Base-by-base conservation (phyloP, 352 stramenopile species). In the Pythium inflatum region DNA sequence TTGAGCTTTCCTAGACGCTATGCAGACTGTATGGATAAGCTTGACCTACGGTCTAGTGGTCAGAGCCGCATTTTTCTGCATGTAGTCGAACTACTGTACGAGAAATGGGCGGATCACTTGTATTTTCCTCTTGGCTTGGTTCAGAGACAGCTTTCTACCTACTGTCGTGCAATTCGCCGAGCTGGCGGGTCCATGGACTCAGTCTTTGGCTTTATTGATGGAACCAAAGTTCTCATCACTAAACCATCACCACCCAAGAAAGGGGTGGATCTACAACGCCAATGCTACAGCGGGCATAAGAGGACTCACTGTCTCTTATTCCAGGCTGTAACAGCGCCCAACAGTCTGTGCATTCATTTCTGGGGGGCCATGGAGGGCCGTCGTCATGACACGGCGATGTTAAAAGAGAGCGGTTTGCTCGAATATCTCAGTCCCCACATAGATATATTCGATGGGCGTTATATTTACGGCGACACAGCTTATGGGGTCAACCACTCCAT, bases 261-360 rank as follows among this genome's bases (percentile, higher is more conserved):
- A 20, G 61, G 27, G 9, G 16, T 59, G 12, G 40, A 63, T 31
- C 40, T 70, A 16, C 51, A 68, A 22, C 34, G 40, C 3, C 9
- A 36, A 2, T 9, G 53, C 24, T 62, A 70, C 53, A 65, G 8
- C 11, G 68, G 68, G 0, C 68, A 74, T 46, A 74, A 74, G 50
- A 51, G 68, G 3, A 46, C 53, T 20, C 68, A 70, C 41, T 74
- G 68, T 48, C 56, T 74, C 25, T 70, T 51, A 40, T 70, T 53
- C 36, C 61, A 70, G 31, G 53, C 54, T 6, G 46, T 70, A 11
- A 74, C 68, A 18, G 68, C 61, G 2, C 61, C 68, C 22, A 60
- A 74, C 27, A 45, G 68, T 16, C 28, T 74, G 38, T 74, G 68
- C 45, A 50, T 67, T 24, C 60, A 66, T 51, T 70, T 70, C 18